phyloP scores from a whole-genome alignment of 306 rosid genomes.

The Casuarina glauca region DNA sequence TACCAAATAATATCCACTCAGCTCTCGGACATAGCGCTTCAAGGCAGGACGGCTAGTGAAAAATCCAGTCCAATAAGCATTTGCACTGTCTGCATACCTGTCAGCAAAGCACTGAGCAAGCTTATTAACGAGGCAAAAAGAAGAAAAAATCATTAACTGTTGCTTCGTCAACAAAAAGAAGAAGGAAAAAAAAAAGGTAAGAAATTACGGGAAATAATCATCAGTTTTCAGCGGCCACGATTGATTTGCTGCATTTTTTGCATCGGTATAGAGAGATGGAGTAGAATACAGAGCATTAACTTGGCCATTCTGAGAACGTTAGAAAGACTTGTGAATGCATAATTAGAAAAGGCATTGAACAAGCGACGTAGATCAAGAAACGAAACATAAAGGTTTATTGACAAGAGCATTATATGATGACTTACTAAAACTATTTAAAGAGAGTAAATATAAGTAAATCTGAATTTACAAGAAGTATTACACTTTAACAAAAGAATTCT shows the following conservation, averaged over 20 bases:
- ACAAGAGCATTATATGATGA: neutral
- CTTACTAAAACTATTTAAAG: neutral
- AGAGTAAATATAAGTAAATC: neutral
- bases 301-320: conserved; percentile 72
- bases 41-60: conserved; percentile 75
- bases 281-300: conserved; percentile 91
- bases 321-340: conserved; percentile 18
- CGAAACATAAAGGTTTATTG: neutral
- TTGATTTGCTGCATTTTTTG: conserved; percentile 72
- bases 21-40: conserved; percentile 68
- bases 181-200: neutral
- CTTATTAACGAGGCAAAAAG: conserved; percentile 8
- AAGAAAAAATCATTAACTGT: neutral
- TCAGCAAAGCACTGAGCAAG: conserved; percentile 23
- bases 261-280: conserved; percentile 80
- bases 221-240: conserved; percentile 86
- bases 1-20: conserved; percentile 92
- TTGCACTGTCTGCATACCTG: conserved; percentile 71
- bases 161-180: neutral
- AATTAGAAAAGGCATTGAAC: neutral
- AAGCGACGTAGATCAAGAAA: neutral
- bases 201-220: conserved; percentile 87
- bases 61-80: conserved; percentile 90
- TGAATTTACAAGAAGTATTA: neutral
- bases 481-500: neutral